Base-by-base conservation (phyloP, 805 yeast species). In the Clavispora asparagi region DNA sequence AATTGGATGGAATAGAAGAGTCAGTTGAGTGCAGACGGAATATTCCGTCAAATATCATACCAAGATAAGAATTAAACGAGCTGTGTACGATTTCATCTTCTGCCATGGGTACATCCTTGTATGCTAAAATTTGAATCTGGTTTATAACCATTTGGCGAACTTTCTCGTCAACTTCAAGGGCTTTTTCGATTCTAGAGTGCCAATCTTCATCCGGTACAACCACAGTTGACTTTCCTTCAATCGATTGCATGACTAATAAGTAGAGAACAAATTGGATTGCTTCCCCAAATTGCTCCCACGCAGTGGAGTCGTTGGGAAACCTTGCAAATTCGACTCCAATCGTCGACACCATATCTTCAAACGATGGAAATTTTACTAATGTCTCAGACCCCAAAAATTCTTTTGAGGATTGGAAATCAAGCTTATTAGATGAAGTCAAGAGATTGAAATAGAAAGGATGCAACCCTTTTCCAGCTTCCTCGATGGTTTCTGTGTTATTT, bases 371-470 rank as follows among this genome's bases (percentile, higher is more conserved):
- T 14, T 55, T 53, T 1, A 72, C 62, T 0, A 55, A 59, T 10
- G 71, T 65, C 4, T 63, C 63, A 3, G 62, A 57, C 1, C 79
- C 81, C 40, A 78, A 54, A 9, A 77, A 56, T 25, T 76, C 78
- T 3, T 62, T 37, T 0, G 81, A 74, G 0, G 79, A 53, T 37
- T 70, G 73, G 53, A 65, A 70, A n/a, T 69, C 76, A 1, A 51
- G 49, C 0, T 75, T 67, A 39, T 71, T 73, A 3, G 79, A 64
- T 0, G 84, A 70, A 36, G 63, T 65, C 30, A 71, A 63, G 4
- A 83, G 65, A 40, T 76, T 76, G 59, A 82, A 86, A 88, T 91
- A 85, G 61, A 85, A 79, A 0, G 97, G 97, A 61, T 89, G 82
- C 27, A 92, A 66, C 0, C 97, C 97, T 51, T 79, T 81, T 6